Base-by-base conservation (phyloP, 495 filamentous ascomycete species). In the Talaromyces borbonicus region DNA sequence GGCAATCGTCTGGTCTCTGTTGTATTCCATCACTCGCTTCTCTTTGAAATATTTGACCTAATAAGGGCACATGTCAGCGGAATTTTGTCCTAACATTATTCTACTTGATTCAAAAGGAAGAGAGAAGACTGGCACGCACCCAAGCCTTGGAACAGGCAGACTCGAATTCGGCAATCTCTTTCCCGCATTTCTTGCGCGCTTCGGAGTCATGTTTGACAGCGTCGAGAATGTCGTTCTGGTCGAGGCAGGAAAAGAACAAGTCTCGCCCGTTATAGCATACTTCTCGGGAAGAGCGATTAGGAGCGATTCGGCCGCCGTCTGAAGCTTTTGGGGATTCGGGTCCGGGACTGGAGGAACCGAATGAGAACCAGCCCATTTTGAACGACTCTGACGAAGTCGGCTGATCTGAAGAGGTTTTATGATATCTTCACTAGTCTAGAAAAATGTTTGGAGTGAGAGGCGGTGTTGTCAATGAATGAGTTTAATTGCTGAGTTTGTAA, bases 11-110 rank as follows among this genome's bases (percentile, higher is more conserved):
- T 81, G 71, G 51, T 85, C 83, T 59, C 87, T 85, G 48, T 95
- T 84, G 56, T 81, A 74, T 47, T 97, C 90, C 71, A 92, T 89
- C 30, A 97, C 87, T 49, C 92, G 74, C 64, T 87, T 80, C 60
- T 95, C 85, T 66, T 97, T 95, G 73, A 98, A 98, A 65, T 98
- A 95, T 65, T 85, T 85, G 47, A 97, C 87, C 90, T 96, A 55
- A 15, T 4, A 9, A 22, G 16, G 20, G 18, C 20, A 46, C 3
- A 11, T 27, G 23, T 35, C 37, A 44, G 32, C 30, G 22, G 36
- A 12, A 14, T 24, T 19, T 14, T 18, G 14, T 36, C 2, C 8
- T 12, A 36, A 1, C n/a, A 19, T 46, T 35, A 8, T 46, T 30
- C 5, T 11, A 14, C 36, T 35, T 48, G 3, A 30, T 29, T 1